Evolutionary conservation across 805 yeast genomes (phyloP).

Genomic region (Scheffersomyces ergatensis): DNA sequence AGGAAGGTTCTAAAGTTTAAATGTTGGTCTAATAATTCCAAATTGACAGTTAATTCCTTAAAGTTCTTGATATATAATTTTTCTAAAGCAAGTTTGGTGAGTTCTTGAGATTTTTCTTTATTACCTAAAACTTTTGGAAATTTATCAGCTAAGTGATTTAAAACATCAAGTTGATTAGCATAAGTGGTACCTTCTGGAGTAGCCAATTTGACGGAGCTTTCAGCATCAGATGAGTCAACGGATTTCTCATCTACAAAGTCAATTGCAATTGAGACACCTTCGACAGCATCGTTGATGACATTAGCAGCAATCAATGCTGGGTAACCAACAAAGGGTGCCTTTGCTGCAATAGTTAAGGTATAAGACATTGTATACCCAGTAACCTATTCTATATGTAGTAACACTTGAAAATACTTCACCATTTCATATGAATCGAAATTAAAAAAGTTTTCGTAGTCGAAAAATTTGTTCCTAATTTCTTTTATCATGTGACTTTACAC

Average conservation of each 20-base stretch:
- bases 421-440: too few species aligned
- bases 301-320: conserved; percentile 76
- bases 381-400: too few species aligned
- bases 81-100: conserved; percentile 67
- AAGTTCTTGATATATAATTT: conserved; percentile 81
- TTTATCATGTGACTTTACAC: too few species aligned
- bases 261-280: conserved; percentile 51
- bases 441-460: too few species aligned
- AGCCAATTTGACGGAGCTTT: conserved; percentile 42
- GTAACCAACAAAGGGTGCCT: conserved; percentile 82
- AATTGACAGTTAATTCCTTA: conserved; percentile 72
- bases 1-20: conserved; percentile 82
- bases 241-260: conserved; percentile 69
- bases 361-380: too few species aligned
- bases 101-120: conserved; percentile 45
- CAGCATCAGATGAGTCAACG: conserved; percentile 43
- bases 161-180: conserved; percentile 42
- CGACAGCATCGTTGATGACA: conserved; percentile 50
- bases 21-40: conserved; percentile 79
- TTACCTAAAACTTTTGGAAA: conserved; percentile 47
- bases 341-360: conserved; percentile 70
- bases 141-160: conserved; percentile 48
- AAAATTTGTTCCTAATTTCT: too few species aligned
- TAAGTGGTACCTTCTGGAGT: conserved; percentile 42
- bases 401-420: too few species aligned